A percentile compares a stretch with the other conserved stretches of the same genome.
Conservation (phyloP, 2,329 filamentous ascomycete species). For the Hysterium pulicare region DNA sequence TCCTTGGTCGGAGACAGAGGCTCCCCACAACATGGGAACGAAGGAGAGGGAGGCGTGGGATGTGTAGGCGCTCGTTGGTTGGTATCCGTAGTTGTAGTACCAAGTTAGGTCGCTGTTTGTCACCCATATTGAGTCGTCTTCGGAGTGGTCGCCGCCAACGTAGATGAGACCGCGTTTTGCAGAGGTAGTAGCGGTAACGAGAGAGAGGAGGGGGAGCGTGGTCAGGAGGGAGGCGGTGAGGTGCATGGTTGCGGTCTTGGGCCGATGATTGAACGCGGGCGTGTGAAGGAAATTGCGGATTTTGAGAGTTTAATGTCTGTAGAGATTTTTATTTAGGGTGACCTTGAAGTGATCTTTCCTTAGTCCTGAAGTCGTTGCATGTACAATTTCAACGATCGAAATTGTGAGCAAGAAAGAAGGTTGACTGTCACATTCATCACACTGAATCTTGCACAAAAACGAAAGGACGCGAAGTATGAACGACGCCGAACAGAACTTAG, state of each 20-base stretch:
- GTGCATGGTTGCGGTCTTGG: background rate
- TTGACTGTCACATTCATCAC: too few relatives aligned
- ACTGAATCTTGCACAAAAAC: too few relatives aligned
- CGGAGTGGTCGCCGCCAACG: slow-evolving; percentile 55
- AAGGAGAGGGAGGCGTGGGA: slow-evolving; percentile 57
- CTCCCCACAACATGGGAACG: slow-evolving; percentile 78
- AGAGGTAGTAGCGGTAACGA: slow-evolving; percentile 34
- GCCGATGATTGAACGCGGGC: background rate
- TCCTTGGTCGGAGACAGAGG: slow-evolving; percentile 40
- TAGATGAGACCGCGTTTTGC: slow-evolving; percentile 72
- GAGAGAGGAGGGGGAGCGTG: slow-evolving; percentile 5
- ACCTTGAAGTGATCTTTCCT: too few relatives aligned
- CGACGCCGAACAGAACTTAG: too few relatives aligned
- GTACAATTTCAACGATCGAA: too few relatives aligned
- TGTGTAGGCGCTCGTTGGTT: slow-evolving; percentile 54
- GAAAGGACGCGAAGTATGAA: too few relatives aligned
- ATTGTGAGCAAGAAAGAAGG: too few relatives aligned
- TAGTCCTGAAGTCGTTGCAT: too few relatives aligned
- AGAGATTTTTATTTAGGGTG: too few relatives aligned
- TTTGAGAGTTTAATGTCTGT: too few relatives aligned
- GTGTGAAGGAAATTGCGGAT: too few relatives aligned
- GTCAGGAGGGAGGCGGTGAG: background rate
- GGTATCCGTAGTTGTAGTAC: slow-evolving; percentile 77
- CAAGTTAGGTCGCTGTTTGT: slow-evolving; percentile 63
- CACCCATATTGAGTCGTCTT: slow-evolving; percentile 65